Base-by-base conservation (phyloP, 768 basidiomycete species). In the Lactarius psammicola region DNA sequence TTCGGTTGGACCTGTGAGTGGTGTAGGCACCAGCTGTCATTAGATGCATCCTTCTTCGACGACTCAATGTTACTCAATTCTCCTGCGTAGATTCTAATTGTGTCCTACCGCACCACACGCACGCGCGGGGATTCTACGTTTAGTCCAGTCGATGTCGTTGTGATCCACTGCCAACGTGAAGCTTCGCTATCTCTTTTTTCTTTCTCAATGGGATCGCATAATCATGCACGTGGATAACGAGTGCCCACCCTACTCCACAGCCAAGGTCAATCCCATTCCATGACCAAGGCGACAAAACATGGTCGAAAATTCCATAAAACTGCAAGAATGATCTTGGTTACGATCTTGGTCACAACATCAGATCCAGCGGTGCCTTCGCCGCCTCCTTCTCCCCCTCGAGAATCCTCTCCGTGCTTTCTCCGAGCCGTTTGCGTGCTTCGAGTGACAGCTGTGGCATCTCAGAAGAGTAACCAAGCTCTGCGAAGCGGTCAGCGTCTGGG, bases 391-490 rank as follows among this genome's bases (percentile, higher is more conserved):
- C 89, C 3, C 77, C 74, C 57, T 74, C 77, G 49, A 91, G 78
- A 38, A 85, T 76, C 33, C 79, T 75, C 71, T 91, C 90, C 3
- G 91, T 78, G 23, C 83, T 83, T 0, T 80, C 80, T 4, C 89
- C 90, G 1, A 87, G 76, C 60, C 79, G 83, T 62, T 80, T 80
- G 56, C 87, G 82, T 61, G 89, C 84, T 49, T 90, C 87, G 23
- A 87, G 73, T 7, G 84, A 81, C 54, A 85, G 78, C 7, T 78
- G 71, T 0, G 83, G 80, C 23, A 74, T 72, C 2, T 78, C 76
- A 0, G 84, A 84, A 1, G 89, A 89, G 70, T 90, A 90, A 13
- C 90, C 89, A 20, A 91, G 78, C 70, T 84, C 90, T 91, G 68
- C 1, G 36, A 34, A 4, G 55, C 9, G 38, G 17, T 51, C 31